Conservation (phyloP, 2,329 filamentous ascomycete species). For the Huntiella bhutanensis region DNA sequence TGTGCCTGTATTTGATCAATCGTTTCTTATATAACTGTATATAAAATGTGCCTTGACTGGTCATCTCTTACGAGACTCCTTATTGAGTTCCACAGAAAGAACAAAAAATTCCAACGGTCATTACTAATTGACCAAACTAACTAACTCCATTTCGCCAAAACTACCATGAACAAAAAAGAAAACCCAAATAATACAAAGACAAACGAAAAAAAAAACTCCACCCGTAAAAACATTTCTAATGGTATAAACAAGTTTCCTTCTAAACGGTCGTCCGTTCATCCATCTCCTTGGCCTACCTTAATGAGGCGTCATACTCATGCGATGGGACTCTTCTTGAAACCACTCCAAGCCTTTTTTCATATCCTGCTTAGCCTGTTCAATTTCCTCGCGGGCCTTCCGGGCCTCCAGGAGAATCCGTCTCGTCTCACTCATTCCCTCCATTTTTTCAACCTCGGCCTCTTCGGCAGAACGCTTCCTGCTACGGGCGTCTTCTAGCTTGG, state of each 20-base stretch:
- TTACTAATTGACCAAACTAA: background rate
- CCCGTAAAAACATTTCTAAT: background rate
- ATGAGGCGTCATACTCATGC: conserved; percentile 14
- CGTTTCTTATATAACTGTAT: background rate
- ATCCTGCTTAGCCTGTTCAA: conserved; percentile 24
- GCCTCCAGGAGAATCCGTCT: conserved; percentile 26
- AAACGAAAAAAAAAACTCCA: conserved; percentile 3
- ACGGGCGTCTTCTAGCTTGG: conserved; percentile 14
- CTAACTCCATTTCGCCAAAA: background rate
- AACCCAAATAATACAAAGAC: background rate
- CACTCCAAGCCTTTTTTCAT: conserved; percentile 28
- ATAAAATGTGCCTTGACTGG: background rate
- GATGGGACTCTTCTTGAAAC: conserved; percentile 27
- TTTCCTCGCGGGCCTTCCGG: conserved; percentile 22
- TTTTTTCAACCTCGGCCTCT: conserved; percentile 14
- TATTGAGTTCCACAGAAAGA: background rate
- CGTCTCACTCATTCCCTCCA: conserved; percentile 9
- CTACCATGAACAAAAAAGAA: background rate
- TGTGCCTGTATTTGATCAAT: background rate
- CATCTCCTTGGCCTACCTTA: background rate
- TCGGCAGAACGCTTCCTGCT: conserved; percentile 18
- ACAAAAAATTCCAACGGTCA: background rate
- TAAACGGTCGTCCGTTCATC: background rate
- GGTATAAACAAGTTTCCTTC: background rate
- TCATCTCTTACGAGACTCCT: too few relatives aligned